Evolutionary conservation across 1,284 basidiomycete genomes (phyloP), one percentile per base, ranked within the genome.

Genomic region (Marasmius tenuissimus): DNA sequence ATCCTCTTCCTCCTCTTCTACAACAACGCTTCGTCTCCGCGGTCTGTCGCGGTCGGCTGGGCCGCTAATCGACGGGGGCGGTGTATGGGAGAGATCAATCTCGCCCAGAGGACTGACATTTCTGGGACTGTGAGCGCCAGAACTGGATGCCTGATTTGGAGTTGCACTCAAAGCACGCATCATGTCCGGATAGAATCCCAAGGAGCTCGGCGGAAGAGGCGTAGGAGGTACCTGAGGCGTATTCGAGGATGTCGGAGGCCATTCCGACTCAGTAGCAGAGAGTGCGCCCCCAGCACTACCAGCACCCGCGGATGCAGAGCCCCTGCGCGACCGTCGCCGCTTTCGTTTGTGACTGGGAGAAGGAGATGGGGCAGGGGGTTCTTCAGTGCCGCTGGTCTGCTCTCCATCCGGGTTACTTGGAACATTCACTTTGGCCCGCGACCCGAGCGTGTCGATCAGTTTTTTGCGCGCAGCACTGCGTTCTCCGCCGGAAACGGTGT

Each of bases 401-500:
- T 86, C 86, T 22, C 81, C 81, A 63, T 89, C 88, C 1, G 83
- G 78, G 68, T 87, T 85, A 61, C 85, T 85, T 45, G 80, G 45
- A 16, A 20, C 85, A 59, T 87, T 74, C 48, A 27, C 27, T 27
- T 51, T 62, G 6, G 62, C 60, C 65, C 91, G 79, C 58, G 84
- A 83, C n/a, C 81, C 82, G 18, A 92, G 76, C 11, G 85, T 79
- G 62, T 79, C 83, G 48, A 92, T 77, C 75, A 93, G 78, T 61
- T 85, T 78, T 66, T 84, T 81, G 47, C 92, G 81, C 9, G 87
- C 91, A 40, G 85, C 89, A 49, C 82, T 81, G 27, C 91, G 76
- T 68, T 93, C 91, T 16, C 89, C 90, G 4, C 89, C 91, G 0
- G 91, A 83, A 16, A 92, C 85, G 12, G 91, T 93, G 69, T 93